Conservation (phyloP, 2,329 filamentous ascomycete species). For the Hypoxylon sp. region DNA sequence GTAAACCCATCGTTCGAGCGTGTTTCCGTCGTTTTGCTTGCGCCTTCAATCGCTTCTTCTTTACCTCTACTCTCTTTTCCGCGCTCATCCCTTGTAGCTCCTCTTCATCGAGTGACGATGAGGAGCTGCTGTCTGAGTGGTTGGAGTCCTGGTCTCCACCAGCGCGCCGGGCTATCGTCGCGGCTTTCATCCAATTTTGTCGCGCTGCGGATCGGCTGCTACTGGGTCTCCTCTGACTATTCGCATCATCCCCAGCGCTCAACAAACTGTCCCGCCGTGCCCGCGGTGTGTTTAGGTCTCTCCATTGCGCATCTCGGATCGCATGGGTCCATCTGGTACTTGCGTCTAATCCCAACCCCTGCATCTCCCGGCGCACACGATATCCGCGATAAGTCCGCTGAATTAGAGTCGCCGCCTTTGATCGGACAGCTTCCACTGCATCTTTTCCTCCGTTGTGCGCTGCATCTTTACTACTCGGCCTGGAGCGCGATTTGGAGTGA, state of each 20-base stretch:
- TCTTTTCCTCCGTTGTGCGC: constrained; percentile 21
- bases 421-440: constrained; percentile 48
- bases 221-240: constrained; percentile 38
- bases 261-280: constrained; percentile 50
- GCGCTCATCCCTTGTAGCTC: constrained; percentile 50
- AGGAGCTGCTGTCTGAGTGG: constrained; percentile 60
- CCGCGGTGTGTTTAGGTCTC: constrained; percentile 64
- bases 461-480: constrained; percentile 27
- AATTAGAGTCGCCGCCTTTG: constrained; percentile 69
- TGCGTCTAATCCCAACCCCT: constrained; percentile 78
- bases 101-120: constrained; percentile 52
- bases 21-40: constrained; percentile 73
- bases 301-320: constrained; percentile 69
- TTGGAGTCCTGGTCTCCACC: constrained; percentile 74
- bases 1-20: constrained; percentile 85
- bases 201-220: constrained; percentile 63
- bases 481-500: constrained; percentile 30
- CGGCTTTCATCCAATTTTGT: constrained; percentile 82
- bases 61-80: constrained; percentile 58
- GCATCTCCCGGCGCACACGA: constrained; percentile 77
- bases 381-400: constrained; percentile 85
- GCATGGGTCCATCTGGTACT: constrained; percentile 80
- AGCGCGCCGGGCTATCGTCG: constrained; percentile 78
- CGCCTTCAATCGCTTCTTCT: constrained; percentile 62
- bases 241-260: constrained; percentile 14